Evolutionary conservation across 108 stramenopile species (phyloP).

Genomic region (Fistulifera solaris): DNA sequence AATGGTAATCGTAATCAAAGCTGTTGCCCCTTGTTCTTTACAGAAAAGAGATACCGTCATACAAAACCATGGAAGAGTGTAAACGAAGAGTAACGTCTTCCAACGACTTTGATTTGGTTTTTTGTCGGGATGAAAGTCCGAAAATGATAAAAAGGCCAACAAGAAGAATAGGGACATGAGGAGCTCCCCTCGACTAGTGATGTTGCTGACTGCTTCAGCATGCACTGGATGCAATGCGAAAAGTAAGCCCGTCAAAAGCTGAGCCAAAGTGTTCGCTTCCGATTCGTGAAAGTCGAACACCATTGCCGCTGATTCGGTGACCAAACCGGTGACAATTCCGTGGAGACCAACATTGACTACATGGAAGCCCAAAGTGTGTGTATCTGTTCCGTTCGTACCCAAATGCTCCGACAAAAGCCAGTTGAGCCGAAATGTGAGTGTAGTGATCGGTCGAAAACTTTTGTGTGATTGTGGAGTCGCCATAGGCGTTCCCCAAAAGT

Average conservation of each 20-base stretch:
- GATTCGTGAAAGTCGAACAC: constrained; percentile 11
- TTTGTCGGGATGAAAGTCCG: constrained; percentile 8
- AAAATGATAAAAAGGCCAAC: constrained; percentile 32
- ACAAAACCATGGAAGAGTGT: constrained; percentile 33
- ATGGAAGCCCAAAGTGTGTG: constrained; percentile 20
- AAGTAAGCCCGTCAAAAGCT: constrained; percentile 29
- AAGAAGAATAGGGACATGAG: constrained; percentile 40
- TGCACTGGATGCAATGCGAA: constrained; percentile 52
- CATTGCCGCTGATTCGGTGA: constrained; percentile 26
- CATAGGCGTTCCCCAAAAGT: constrained; percentile 43
- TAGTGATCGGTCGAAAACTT: constrained; percentile 46
- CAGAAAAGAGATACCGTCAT: constrained; percentile 42
- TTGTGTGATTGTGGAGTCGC: constrained; percentile 32
- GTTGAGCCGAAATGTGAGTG: constrained; percentile 33
- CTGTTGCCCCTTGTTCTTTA: constrained; percentile 48
- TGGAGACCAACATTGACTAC: constrained; percentile 39
- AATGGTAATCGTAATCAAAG: constrained; percentile 29
- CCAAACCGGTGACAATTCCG: constrained; percentile 31
- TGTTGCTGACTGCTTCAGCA: constrained; percentile 46
- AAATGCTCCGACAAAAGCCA: constrained; percentile 11
- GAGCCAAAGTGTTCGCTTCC: constrained; percentile 11
- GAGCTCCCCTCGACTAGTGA: constrained; percentile 51
- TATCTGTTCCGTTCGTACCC: constrained; percentile 1
- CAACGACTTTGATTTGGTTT: not conserved
- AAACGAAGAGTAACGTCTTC: constrained; percentile 20